Conservation (phyloP, 129 eudicot species). For the Chrysanthemum seticuspe region DNA sequence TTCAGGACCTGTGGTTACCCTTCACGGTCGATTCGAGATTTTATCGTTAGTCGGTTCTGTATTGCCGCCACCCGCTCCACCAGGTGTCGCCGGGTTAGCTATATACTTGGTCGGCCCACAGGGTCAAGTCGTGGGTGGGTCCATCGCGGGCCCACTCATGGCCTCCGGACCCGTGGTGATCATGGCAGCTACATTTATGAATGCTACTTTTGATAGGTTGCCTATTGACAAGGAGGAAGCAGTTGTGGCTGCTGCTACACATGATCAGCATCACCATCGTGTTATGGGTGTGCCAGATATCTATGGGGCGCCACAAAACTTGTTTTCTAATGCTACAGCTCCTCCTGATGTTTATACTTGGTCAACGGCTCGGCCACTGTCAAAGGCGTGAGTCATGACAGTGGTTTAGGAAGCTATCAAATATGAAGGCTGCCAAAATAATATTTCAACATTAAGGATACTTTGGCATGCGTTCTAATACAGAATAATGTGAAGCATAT, state of each 20-base stretch:
- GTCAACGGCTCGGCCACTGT: conserved; percentile 46
- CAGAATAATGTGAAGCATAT: neutral
- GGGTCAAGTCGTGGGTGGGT: conserved; percentile 75
- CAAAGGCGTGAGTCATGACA: conserved; percentile 25
- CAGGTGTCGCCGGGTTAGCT: conserved; percentile 52
- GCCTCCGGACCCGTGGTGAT: conserved; percentile 75
- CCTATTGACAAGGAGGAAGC: conserved; percentile 52
- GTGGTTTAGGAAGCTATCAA: neutral
- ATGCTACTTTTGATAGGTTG: conserved; percentile 59
- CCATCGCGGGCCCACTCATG: conserved; percentile 62
- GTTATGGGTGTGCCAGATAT: conserved; percentile 35
- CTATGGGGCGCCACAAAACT: conserved; percentile 51
- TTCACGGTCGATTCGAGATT: conserved; percentile 68
- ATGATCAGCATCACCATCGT: conserved; percentile 37
- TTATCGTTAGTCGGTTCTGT: conserved; percentile 56
- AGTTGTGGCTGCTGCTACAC: conserved; percentile 17
- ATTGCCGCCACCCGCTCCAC: conserved; percentile 65
- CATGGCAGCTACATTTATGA: conserved; percentile 73
- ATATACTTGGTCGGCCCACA: conserved; percentile 66
- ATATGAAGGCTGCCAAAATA: neutral
- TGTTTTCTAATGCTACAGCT: conserved; percentile 40
- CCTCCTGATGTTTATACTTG: conserved; percentile 57
- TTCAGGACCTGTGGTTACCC: conserved; percentile 47
- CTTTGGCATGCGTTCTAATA: neutral
- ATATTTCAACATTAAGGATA: neutral